Percentiles rank a stretch among this genome's conserved stretches.
phyloP scores from a whole-genome alignment of 257 asterid genomes.

The Solanum phureja region DNA sequence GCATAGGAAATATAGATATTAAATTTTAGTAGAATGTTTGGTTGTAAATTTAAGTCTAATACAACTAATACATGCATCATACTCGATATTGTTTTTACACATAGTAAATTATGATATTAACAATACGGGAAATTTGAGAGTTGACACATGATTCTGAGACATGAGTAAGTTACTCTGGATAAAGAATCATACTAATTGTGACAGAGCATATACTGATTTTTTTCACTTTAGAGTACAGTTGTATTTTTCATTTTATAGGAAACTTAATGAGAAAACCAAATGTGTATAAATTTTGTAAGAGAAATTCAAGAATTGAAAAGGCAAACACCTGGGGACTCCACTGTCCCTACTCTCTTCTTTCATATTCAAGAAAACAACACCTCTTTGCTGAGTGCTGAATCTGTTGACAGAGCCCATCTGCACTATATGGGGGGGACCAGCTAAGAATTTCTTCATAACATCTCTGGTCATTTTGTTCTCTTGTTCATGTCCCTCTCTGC shows the following conservation, averaged over 20 bases:
- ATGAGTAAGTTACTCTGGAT: slow-evolving; percentile 24
- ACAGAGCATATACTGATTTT: slow-evolving; percentile 6
- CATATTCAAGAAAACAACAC: slow-evolving; percentile 10
- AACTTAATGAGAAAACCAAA: not conserved
- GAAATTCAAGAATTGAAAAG: not conserved
- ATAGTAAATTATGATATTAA: not conserved
- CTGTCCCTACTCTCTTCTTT: not conserved
- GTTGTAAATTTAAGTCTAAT: too few species aligned
- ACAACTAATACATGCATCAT: not conserved
- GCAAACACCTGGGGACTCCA: not conserved
- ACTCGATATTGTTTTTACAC: not conserved
- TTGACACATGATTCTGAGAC: not conserved
- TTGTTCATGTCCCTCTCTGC: not conserved
- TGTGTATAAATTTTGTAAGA: not conserved
- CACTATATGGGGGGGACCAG: not conserved
- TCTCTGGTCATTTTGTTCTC: not conserved
- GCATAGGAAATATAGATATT: too few species aligned
- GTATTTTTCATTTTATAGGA: slow-evolving; percentile 4
- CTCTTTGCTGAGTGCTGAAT: slow-evolving; percentile 8
- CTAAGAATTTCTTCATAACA: not conserved
- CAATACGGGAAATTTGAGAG: not conserved
- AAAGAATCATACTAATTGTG: slow-evolving; percentile 8
- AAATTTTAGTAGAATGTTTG: too few species aligned
- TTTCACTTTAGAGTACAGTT: not conserved
- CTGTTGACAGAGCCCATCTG: not conserved